A percentile compares a stretch with the other conserved stretches of the same genome.
These are phyloP conservation scores for Mortierella sp. DNA, from an alignment of 371 early-diverging fungal species.

Conservation along the genomic window DNA sequence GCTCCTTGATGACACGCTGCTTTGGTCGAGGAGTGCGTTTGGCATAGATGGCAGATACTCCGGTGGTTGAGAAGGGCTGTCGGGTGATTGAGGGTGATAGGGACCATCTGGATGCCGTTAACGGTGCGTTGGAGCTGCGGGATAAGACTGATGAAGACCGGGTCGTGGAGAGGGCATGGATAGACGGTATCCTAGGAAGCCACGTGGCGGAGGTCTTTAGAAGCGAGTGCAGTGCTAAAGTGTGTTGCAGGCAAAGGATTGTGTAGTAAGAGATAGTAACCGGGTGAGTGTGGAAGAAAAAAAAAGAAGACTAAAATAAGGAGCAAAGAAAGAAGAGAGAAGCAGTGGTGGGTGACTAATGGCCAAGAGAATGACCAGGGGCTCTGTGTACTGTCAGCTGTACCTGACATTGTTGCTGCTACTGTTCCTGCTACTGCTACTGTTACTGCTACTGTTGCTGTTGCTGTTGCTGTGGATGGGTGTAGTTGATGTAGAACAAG, in stretches of 20 bases:
- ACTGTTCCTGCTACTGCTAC: too few species aligned
- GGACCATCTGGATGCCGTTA: neutral
- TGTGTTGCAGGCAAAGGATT: neutral
- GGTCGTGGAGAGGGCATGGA: neutral
- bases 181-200: neutral
- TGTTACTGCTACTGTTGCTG: too few species aligned
- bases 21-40: conserved; percentile 53
- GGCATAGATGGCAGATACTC: conserved; percentile 15
- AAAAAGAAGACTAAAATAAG: too few species aligned
- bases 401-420: conserved; percentile 13
- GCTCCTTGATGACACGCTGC: conserved; percentile 45
- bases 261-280: neutral
- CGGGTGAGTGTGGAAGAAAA: neutral
- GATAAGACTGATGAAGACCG: conserved; percentile 1
- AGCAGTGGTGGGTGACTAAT: neutral
- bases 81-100: neutral
- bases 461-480: too few species aligned
- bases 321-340: too few species aligned
- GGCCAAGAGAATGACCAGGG: neutral
- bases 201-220: conserved; percentile 5
- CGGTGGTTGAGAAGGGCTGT: conserved; percentile 30
- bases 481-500: neutral
- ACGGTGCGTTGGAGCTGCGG: neutral
- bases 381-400: neutral
- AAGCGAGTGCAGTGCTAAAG: conserved; percentile 26